A percentile compares a stretch with the other conserved stretches of the same genome.
These are phyloP conservation scores for Aspergillus vadensis DNA, from an alignment of 2,329 filamentous ascomycete genomes.

Conservation along the genomic window DNA sequence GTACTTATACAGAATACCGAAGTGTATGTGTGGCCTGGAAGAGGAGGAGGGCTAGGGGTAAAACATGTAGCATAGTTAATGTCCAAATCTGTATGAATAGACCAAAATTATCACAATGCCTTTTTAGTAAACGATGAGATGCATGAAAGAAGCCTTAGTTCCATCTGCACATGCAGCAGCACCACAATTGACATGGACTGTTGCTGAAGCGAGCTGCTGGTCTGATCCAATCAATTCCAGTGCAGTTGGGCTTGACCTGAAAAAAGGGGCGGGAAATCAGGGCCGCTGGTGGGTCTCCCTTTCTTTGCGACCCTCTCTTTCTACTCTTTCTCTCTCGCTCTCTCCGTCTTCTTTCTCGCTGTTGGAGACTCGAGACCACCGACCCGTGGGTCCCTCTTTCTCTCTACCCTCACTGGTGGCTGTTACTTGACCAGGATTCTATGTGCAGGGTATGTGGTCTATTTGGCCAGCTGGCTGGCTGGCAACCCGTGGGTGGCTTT, in stretches of 20 bases:
- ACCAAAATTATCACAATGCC: no score
- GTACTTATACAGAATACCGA: no score
- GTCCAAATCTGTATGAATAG: background rate
- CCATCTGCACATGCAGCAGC: no score
- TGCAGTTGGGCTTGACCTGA: background rate
- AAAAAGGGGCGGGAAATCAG: slow-evolving; percentile 4
- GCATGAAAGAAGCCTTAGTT: no score
- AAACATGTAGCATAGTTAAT: background rate
- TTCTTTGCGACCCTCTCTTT: background rate
- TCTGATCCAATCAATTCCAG: background rate
- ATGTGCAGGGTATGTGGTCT: background rate
- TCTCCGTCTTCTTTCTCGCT: no score
- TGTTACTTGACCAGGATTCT: background rate
- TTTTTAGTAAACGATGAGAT: no score
- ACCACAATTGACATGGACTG: no score
- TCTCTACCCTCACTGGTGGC: background rate
- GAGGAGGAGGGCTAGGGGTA: background rate
- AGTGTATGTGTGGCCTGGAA: no score
- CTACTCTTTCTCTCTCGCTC: background rate
- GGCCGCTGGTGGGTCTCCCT: slow-evolving; percentile 4
- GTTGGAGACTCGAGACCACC: background rate
- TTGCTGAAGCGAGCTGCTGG: background rate
- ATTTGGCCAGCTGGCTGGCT: background rate
- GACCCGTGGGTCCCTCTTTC: slow-evolving; percentile 4
- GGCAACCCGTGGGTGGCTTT: background rate